Percentiles rank a stretch among this genome's conserved stretches.
phyloP scores from a whole-genome alignment of 1,284 basidiomycete species.

The Rhodotorula sp. region DNA sequence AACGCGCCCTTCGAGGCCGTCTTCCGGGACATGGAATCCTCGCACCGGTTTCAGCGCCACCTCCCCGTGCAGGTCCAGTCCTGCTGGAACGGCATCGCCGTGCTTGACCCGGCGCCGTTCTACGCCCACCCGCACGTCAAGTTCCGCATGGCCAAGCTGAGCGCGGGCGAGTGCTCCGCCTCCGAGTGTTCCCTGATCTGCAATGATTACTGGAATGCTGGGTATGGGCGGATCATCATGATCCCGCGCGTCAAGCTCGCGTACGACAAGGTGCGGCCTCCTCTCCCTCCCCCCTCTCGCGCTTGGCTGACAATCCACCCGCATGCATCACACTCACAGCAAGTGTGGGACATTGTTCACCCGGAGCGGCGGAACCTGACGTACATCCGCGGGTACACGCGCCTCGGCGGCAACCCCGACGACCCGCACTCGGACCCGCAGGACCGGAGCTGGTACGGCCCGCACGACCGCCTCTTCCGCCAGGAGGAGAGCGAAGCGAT shows the following conservation, averaged over 20 bases:
- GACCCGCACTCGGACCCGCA: slow-evolving; percentile 92
- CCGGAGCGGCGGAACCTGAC: slow-evolving; percentile 82
- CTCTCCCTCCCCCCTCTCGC: neutral
- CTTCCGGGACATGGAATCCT: slow-evolving; percentile 77
- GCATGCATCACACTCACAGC: slow-evolving; percentile 55
- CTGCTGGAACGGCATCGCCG: slow-evolving; percentile 94
- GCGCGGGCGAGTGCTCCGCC: slow-evolving; percentile 84
- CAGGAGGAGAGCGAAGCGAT: slow-evolving; percentile 77
- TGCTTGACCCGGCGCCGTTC: slow-evolving; percentile 89
- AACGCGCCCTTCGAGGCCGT: slow-evolving; percentile 92
- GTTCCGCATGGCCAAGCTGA: slow-evolving; percentile 83
- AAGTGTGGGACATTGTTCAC: slow-evolving; percentile 90
- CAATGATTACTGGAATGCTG: slow-evolving; percentile 66
- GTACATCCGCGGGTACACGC: slow-evolving; percentile 86
- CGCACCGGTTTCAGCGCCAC: slow-evolving; percentile 80
- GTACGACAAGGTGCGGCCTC: slow-evolving; percentile 72
- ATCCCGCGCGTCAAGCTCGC: slow-evolving; percentile 92
- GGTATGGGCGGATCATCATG: slow-evolving; percentile 94
- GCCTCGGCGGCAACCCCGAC: slow-evolving; percentile 87
- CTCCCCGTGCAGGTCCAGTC: slow-evolving; percentile 91
- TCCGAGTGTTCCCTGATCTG: slow-evolving; percentile 92
- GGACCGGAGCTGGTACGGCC: slow-evolving; percentile 91
- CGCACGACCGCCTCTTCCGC: slow-evolving; percentile 87
- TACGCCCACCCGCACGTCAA: slow-evolving; percentile 82
- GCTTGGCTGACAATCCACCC: neutral